Percentiles rank a stretch among this genome's conserved stretches.
phyloP scores from a whole-genome alignment of 1,284 basidiomycete species.

The Bondarzewia mesenterica region DNA sequence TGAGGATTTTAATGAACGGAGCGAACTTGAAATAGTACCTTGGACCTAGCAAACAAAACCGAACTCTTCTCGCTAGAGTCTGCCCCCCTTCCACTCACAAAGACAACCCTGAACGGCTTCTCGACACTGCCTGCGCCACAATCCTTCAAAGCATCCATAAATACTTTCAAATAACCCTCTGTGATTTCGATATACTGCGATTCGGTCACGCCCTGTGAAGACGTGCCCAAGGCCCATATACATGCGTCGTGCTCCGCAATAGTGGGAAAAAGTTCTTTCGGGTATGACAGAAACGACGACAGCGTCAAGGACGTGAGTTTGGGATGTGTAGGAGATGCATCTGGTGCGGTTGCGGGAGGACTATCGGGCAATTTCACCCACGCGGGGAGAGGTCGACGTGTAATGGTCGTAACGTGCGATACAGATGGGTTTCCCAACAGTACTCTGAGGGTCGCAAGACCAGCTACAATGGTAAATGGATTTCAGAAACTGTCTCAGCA shows the following conservation, averaged over 20 bases:
- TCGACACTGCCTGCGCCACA: conserved; percentile 17
- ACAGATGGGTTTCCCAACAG: conserved; percentile 27
- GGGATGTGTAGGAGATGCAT: conserved; percentile 19
- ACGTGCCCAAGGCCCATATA: conserved; percentile 32
- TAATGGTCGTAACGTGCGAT: conserved; percentile 21
- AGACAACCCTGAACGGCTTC: conserved; percentile 26
- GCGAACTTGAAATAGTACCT: conserved; percentile 18
- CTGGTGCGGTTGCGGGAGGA: conserved; percentile 17
- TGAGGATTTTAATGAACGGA: not conserved
- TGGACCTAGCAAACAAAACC: conserved; percentile 25
- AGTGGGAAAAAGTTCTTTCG: conserved; percentile 21
- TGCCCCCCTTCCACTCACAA: conserved; percentile 24
- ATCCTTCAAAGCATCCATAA: conserved; percentile 24
- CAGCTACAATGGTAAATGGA: no score
- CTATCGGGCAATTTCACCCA: conserved; percentile 11
- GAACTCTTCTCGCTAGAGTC: conserved; percentile 23
- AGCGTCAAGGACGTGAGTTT: conserved; percentile 26
- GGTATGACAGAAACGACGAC: conserved; percentile 27
- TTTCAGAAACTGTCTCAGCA: no score
- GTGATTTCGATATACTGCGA: conserved; percentile 30
- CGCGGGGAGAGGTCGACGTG: conserved; percentile 12
- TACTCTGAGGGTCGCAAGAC: conserved; percentile 29
- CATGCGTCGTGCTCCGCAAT: conserved; percentile 30
- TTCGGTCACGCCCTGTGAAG: conserved; percentile 25
- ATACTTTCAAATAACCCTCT: conserved; percentile 25